Conservation (phyloP, 805 yeast genomes). For the Wickerhamiella brachini region DNA sequence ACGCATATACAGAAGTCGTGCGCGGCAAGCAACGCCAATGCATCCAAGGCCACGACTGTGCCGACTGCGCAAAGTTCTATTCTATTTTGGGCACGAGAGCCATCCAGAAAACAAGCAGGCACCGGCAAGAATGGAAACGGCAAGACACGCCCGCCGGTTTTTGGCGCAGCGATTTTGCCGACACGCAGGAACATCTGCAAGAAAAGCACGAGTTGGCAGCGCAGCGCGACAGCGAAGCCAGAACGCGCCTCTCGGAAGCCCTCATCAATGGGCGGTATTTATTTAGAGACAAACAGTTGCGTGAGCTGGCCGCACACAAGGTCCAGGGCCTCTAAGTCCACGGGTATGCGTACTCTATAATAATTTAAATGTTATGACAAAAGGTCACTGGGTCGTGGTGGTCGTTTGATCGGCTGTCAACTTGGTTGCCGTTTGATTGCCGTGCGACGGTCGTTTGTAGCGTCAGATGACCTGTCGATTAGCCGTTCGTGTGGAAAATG, state of each 20-base stretch:
- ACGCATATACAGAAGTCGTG: conserved; percentile 26
- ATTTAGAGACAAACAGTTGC: conserved; percentile 7
- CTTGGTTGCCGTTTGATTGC: too few relatives aligned
- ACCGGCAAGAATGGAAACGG: conserved; percentile 23
- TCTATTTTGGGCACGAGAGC: conserved; percentile 1
- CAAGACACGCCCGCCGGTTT: conserved; percentile 45
- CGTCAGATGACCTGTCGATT: too few relatives aligned
- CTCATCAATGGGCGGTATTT: conserved; percentile 5
- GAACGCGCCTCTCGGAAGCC: conserved; percentile 6
- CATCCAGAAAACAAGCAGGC: conserved; percentile 14
- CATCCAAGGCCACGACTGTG: conserved; percentile 26
- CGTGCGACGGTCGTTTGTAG: too few relatives aligned
- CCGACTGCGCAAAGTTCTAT: conserved; percentile 19
- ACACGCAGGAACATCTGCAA: conserved; percentile 34
- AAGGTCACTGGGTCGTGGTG: too few relatives aligned
- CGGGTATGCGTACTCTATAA: too few relatives aligned
- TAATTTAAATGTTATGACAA: too few relatives aligned
- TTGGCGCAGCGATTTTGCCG: conserved; percentile 46
- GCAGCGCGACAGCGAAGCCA: conserved; percentile 23
- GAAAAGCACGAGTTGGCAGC: conserved; percentile 27
- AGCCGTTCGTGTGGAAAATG: too few relatives aligned
- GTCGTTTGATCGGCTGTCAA: too few relatives aligned
- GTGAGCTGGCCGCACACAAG: conserved; percentile 1
- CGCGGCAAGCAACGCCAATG: conserved; percentile 25
- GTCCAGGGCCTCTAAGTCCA: too few relatives aligned